A percentile compares a stretch with the other conserved stretches of the same genome.
These are phyloP conservation scores for Talaromyces wortmannii DNA, from an alignment of 495 filamentous ascomycete species.

Conservation along the genomic window DNA sequence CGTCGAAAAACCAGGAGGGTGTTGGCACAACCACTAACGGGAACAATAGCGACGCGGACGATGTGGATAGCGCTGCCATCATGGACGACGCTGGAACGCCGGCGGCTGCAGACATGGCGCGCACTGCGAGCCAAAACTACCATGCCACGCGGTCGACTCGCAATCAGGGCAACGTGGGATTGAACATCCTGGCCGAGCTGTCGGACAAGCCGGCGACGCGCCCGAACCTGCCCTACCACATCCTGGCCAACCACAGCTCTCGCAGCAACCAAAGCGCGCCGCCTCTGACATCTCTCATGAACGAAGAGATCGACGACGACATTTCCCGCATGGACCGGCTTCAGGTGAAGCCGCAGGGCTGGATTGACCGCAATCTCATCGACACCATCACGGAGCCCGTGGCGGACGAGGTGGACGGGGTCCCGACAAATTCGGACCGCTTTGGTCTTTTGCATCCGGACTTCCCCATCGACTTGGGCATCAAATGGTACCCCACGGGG, in stretches of 20 bases:
- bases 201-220: conserved; percentile 57
- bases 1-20: conserved; percentile 43
- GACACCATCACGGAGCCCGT: conserved; percentile 26
- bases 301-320: conserved; percentile 54
- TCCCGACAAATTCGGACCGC: conserved; percentile 25
- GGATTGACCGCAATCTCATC: conserved; percentile 30
- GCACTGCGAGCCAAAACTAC: conserved; percentile 55
- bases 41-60: conserved; percentile 36
- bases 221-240: conserved; percentile 57
- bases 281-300: conserved; percentile 43
- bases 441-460: conserved; percentile 35
- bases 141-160: conserved; percentile 70
- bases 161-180: conserved; percentile 46
- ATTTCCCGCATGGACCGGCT: conserved; percentile 48
- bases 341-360: conserved; percentile 22
- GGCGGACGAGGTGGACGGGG: conserved; percentile 23
- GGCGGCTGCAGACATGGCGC: conserved; percentile 57
- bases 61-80: conserved; percentile 39
- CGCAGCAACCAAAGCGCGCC: conserved; percentile 38
- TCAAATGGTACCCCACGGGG: conserved; percentile 26
- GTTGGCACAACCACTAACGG: conserved; percentile 31
- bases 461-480: conserved; percentile 27
- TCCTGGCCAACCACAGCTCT: conserved; percentile 42
- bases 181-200: conserved; percentile 55
- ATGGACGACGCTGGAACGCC: conserved; percentile 48